phyloP scores from a whole-genome alignment of 2,329 filamentous ascomycete species.

The Leptographium wingfieldii region DNA sequence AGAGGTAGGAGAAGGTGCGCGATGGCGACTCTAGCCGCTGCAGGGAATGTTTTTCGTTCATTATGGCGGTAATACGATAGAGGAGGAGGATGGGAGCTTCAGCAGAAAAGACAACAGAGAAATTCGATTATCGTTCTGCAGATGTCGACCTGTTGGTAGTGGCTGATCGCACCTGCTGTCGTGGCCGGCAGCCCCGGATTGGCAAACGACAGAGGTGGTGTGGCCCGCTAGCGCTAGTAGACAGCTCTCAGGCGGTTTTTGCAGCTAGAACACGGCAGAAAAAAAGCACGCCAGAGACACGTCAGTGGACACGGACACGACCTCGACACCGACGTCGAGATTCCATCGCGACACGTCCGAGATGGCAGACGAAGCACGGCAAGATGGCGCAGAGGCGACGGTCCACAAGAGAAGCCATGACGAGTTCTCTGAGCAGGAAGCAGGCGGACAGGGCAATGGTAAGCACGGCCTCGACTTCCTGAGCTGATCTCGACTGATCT shows the following conservation, averaged over 20 bases:
- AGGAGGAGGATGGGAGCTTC: background rate
- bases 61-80: slow-evolving; percentile 12
- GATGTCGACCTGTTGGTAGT: background rate
- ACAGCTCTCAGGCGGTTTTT: background rate
- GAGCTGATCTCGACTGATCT: background rate
- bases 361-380: slow-evolving; percentile 11
- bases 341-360: background rate
- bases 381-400: slow-evolving; percentile 21
- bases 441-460: background rate
- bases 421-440: slow-evolving; percentile 37
- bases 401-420: slow-evolving; percentile 44
- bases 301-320: slow-evolving; percentile 13
- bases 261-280: background rate
- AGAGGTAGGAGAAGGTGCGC: slow-evolving; percentile 44
- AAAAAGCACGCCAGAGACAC: background rate
- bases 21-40: slow-evolving; percentile 56
- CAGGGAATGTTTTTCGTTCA: slow-evolving; percentile 41
- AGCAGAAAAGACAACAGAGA: background rate
- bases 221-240: background rate
- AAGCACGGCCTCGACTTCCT: background rate
- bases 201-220: background rate
- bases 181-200: background rate
- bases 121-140: background rate
- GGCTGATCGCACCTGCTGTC: background rate
- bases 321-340: background rate